Evolutionary conservation across 1,284 basidiomycete genomes (phyloP).

Genomic region (Grifola frondosa): DNA sequence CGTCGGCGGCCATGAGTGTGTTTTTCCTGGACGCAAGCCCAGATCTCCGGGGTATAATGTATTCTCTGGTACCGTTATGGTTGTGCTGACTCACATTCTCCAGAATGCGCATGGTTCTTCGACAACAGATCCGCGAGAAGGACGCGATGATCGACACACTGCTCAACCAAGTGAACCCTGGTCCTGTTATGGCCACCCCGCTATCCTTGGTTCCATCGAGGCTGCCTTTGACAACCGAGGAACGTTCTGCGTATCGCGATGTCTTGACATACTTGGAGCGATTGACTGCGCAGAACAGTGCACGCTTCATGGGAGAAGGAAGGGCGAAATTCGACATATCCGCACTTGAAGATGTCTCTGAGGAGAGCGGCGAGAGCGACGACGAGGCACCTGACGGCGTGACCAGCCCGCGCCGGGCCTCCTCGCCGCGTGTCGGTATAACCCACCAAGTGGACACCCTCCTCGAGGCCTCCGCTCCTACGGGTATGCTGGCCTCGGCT

Average conservation of each 20-base stretch:
- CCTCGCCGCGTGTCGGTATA: slow-evolving; percentile 6
- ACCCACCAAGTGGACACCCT: slow-evolving; percentile 12
- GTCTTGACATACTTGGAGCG: slow-evolving; percentile 32
- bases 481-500: slow-evolving; percentile 32
- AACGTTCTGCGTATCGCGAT: slow-evolving; percentile 29
- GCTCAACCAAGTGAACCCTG: slow-evolving; percentile 30
- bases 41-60: slow-evolving; percentile 33
- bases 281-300: slow-evolving; percentile 16
- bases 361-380: slow-evolving; percentile 26
- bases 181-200: slow-evolving; percentile 28
- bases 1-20: slow-evolving; percentile 31
- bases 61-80: background rate
- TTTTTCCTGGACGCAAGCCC: slow-evolving; percentile 36
- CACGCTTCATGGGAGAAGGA: slow-evolving; percentile 17
- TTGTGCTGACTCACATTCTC: background rate
- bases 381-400: slow-evolving; percentile 19
- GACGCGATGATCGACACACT: slow-evolving; percentile 33
- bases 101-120: slow-evolving; percentile 32
- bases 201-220: slow-evolving; percentile 29
- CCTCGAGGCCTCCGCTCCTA: slow-evolving; percentile 27
- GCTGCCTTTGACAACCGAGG: slow-evolving; percentile 23
- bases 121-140: slow-evolving; percentile 35
- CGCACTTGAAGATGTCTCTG: slow-evolving; percentile 30
- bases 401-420: slow-evolving; percentile 5
- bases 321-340: slow-evolving; percentile 30